Evolutionary conservation across 2,329 filamentous ascomycete genomes (phyloP), one percentile per base, ranked within the genome.

Genomic region (Lojkania enalia): DNA sequence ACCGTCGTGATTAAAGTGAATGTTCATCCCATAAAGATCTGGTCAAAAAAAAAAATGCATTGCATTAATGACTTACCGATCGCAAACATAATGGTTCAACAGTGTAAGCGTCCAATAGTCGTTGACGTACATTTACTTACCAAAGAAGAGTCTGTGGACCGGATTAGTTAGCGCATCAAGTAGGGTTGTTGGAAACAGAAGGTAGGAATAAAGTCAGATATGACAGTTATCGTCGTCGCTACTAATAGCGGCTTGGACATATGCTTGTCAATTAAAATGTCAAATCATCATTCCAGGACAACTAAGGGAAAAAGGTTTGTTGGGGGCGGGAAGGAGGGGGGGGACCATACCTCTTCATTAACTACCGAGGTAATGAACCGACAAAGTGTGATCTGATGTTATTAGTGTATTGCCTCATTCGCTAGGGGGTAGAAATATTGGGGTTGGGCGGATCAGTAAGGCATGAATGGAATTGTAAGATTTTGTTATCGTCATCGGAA

Each of bases 211-310:
- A 41, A 44, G 52, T 71, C 68, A 71, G 67, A 46, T 49, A 46
- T 60, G 65, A 70, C 67, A 54, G 57, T 55, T 65, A 52, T 71
- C 67, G 69, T 82, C 79, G 67, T 78, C 72, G 65, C 65, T 59
- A 39, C 58, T 33, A 37, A 43, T 47, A 19, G 59, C 75, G 79
- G 83, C 90, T 95, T 85, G 80, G 90, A 95, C 89, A 95, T 95
- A 95, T 95, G 89, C 89, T 95, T 95, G 90, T 95, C 89, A 83
- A 84, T 86, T 72, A 77, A 81, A 79, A 77, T 78, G 86, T 90
- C 82, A 73, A 78, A 80, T 94, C 88, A 94, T 94, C 89, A 94
- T 83, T 52, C 49, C n/a, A n/a, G n/a, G n/a, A n/a, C n/a, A n/a
- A n/a, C n/a, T n/a, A n/a, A n/a, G n/a, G n/a, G n/a, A n/a, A n/a